Base-by-base conservation (phyloP, 768 basidiomycete species). In the Leucocoprinus leucothites region DNA sequence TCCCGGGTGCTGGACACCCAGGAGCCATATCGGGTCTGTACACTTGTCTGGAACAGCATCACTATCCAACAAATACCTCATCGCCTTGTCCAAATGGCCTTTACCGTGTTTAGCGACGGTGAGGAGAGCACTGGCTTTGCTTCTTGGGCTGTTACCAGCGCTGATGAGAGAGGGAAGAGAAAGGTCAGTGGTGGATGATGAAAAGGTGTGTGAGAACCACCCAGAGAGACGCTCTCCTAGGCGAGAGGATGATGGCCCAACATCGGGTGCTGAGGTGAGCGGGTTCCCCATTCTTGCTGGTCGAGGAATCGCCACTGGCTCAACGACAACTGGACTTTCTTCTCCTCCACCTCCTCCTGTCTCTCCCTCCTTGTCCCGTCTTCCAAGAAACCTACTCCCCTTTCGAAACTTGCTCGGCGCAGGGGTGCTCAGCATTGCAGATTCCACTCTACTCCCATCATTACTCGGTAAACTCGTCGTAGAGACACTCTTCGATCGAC, bases 21-120 rank as follows among this genome's bases (percentile, higher is more conserved):
- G 76, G 1, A 97, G 70, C 94, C 94, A 97, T 25, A 98, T 96
- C 0, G 87, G 81, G 18, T 94, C 91, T 0, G 79, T 64, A 51
- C 85, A 94, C 64, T 80, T 86, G 67, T 97, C 94, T 1, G 90
- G 91, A 2, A 80, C 82, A 16, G 93, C 84, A 69, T 98, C 95
- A 61, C 84, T 83, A 71, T 98, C 95, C 58, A 96, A 78, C n/a
- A 98, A 75, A 71, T 94, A 91, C 43, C 93, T 79, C 76, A 94
- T 84, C 2, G 89, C 91, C 67, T 88, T 89, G 73, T 91, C 89
- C 48, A 91, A 69, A 56, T 87, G 85, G 21, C 85, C 86, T 61
- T 86, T 87, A 40, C 88, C 84, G 62, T 87, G 82, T 63, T 84
- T 86, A 2, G 86, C 87, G 0, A 85, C 87, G 1, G 82, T 79